Base-by-base conservation (phyloP, 1,284 basidiomycete genomes). In the Ganoderma leucocontextum region DNA sequence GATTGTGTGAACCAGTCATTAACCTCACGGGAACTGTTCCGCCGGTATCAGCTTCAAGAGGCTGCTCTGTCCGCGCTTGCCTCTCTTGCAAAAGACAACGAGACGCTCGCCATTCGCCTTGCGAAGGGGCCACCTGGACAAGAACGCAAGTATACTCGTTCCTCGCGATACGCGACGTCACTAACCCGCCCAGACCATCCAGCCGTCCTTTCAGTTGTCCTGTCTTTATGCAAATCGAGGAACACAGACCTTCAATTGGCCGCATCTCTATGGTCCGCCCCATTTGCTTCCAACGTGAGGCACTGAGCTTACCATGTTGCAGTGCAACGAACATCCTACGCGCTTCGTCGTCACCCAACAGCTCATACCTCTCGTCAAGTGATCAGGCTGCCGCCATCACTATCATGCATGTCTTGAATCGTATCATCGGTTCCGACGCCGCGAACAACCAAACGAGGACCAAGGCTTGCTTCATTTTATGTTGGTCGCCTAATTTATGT, bases 381-480 rank as follows among this genome's bases (percentile, higher is more conserved):
- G 86, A 89, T 62, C 82, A 85, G n/a, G 74, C 80, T 1, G 80
- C 83, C 10, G 81, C 85, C 1, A 81, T 86, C 62, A 86, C 86
- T 0, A 83, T 92, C 33, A 85, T 92, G 66, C 88, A 90, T 73
- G 85, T 91, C 49, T 77, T 92, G 35, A 90, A 88, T 70, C 83
- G 87, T 6, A 80, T 91, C 39, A 81, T 93, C 25, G 77, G 82
- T 1, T 81, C 84, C 0, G 72, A 81, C 1, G 73, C 78, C 2
- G 86, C 87, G 63, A 77, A 79, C 13, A 76, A 82, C 1, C 78
- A 81, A 60, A 83, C 78, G 36, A 82, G 86, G 61, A 86, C 83
- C 2, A 88, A 85, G 75, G 90, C 92, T 0, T 95, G 92, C 76
- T 92, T 91, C 74, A 85, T 91, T 8, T 79, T 96, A 0, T 88